Evolutionary conservation across 2,329 filamentous ascomycete species (phyloP), one percentile per base, ranked within the genome.

Genomic region (Cytospora mali): DNA sequence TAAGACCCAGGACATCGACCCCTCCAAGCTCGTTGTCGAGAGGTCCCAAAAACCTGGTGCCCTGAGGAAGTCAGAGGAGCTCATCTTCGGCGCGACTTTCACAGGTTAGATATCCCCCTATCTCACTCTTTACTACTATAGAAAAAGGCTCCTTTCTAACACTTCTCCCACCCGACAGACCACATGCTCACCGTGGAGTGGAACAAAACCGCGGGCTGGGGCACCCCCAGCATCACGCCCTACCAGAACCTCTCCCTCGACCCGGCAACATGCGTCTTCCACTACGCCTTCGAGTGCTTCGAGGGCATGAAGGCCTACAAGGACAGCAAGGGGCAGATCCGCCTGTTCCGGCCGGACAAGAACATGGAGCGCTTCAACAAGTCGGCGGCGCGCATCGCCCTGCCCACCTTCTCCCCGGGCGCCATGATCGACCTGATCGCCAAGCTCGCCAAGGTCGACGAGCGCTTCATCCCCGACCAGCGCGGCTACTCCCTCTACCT

Each of bases 281-380:
- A 99, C 84, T 99, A 99, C 78, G 95, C 92, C 55, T 98, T 98
- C 74, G 92, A 96, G 77, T 95, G 91, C 76, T 99, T 99, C 78
- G 95, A 99, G 81, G 95, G 95, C 70, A 97, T 98, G 93, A 99
- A 99, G 82, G 95, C 95, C 64, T 99, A 99, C 84, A 96, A 94
- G 78, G 92, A 96, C 79, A 86, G 84, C 71, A 75, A 86, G 50
- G 92, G 92, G 70, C 80, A 88, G 64, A 86, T 97, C 69, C 88
- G 94, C 61, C 82, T 99, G 60, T 99, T 99, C 84, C 87, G 95
- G 35, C 95, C 95, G 2, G 90, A 96, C 75, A 95, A 87, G 84
- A 99, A 99, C 82, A 98, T 98, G 94, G 88, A 83, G 67, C 90
- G 95, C 65, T 80, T 99, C 77, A 99, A 98, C 83, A 92, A 90